Evolutionary conservation across 495 filamentous ascomycete genomes (phyloP).

Genomic region (Hypoxylon intermedium): DNA sequence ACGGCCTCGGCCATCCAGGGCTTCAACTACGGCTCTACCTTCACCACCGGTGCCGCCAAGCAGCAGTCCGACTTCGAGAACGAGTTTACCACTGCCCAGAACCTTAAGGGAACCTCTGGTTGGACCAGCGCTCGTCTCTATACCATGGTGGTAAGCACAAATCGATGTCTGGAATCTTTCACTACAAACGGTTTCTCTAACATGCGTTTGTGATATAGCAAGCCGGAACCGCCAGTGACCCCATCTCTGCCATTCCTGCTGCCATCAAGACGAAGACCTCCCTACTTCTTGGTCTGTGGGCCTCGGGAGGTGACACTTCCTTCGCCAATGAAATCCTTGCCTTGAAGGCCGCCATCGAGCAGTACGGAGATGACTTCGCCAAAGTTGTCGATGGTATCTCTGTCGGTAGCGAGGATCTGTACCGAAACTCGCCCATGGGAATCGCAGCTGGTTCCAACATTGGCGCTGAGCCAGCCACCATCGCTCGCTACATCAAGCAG

Average conservation of each 20-base stretch:
- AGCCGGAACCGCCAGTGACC: conserved; percentile 61
- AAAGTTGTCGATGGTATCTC: conserved; percentile 81
- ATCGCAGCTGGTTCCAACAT: conserved; percentile 49
- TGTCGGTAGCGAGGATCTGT: conserved; percentile 89
- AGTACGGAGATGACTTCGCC: conserved; percentile 68
- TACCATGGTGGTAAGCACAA: conserved; percentile 54
- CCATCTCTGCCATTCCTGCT: conserved; percentile 75
- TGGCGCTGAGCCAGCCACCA: conserved; percentile 62
- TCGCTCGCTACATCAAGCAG: conserved; percentile 71
- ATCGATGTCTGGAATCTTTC: not conserved
- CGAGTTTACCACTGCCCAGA: conserved; percentile 74
- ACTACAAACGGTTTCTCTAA: conserved; percentile 11
- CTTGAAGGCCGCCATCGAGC: conserved; percentile 65
- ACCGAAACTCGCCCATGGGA: conserved; percentile 72
- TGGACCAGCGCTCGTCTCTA: conserved; percentile 74
- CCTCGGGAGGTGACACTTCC: conserved; percentile 67
- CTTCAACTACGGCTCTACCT: conserved; percentile 81
- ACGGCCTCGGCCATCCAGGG: conserved; percentile 60
- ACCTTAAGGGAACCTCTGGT: conserved; percentile 70
- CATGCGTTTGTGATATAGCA: conserved; percentile 40
- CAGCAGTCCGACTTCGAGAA: conserved; percentile 69
- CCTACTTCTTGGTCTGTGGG: conserved; percentile 81
- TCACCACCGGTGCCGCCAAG: conserved; percentile 67
- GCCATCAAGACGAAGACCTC: conserved; percentile 75
- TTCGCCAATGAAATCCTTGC: conserved; percentile 75